Base-by-base conservation (phyloP, 768 basidiomycete species). In the Sistotremastrum suecicum region DNA sequence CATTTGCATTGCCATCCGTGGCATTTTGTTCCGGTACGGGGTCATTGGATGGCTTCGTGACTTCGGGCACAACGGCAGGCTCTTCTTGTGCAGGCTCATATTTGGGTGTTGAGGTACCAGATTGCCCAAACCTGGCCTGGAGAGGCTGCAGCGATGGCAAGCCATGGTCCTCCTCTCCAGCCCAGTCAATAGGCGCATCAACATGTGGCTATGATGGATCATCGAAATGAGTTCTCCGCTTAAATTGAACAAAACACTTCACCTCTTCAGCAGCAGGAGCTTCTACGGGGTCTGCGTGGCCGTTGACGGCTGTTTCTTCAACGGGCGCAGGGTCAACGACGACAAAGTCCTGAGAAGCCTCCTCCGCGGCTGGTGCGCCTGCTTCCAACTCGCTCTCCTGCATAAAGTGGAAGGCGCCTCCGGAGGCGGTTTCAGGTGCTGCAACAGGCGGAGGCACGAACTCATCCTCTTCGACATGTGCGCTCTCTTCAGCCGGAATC, bases 111-210 rank as follows among this genome's bases (percentile, higher is more conserved):
- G 69, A 74, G 31, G 78, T 72, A 5, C 78, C 80, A 37, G 85
- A 83, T 8, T 77, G 75, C 5, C 79, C 81, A 55, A 88, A 86
- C 51, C 74, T 76, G 39, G 81, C 80, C 47, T 88, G 84, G 30
- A 88, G 68, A 41, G 72, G 73, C 5, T 77, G 77, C 43, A 90
- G 80, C 1, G 83, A 68, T n/a, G 87, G 86, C 10, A 89, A 72
- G 4, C 74, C 83, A 11, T 69, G 74, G 50, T 81, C 80, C n/a
- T 85, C 82, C 46, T 86, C 83, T 37, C 76, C 78, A 10, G 86
- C 83, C 86, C 87, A 89, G 60, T 89, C 80, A 46, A 89, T 69
- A 30, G 74, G 63, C n/a, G 55, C 61, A 41, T 54, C 44, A 34
- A 7, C 30, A 10, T 8, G 29, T 28, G 29, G 44, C 30, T 36